Percentiles rank a stretch among this genome's conserved stretches.
Evolutionary conservation across 345 rosid species (phyloP).

Genomic region (Bruguiera sexangula): DNA sequence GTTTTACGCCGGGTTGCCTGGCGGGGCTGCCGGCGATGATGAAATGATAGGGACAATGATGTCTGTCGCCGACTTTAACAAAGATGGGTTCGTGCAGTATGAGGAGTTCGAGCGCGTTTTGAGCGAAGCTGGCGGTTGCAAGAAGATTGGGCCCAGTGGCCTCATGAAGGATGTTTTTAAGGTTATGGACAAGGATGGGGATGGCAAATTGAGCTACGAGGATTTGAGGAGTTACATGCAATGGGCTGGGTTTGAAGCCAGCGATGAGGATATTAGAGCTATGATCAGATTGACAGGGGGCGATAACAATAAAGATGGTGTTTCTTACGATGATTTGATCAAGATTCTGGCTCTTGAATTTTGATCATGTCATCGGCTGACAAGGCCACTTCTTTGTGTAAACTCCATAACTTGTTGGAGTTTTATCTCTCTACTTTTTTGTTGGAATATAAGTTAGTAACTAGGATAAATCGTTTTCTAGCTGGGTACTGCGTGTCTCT

Average conservation of each 20-base stretch:
- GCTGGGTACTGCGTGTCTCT: no score
- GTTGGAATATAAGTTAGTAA: no score
- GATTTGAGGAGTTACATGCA: constrained; percentile 70
- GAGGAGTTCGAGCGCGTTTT: constrained; percentile 75
- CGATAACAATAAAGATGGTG: constrained; percentile 36
- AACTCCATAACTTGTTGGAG: no score
- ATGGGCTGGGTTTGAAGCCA: constrained; percentile 53
- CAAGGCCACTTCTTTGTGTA: no score
- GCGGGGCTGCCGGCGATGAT: constrained; percentile 25
- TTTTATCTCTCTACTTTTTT: no score
- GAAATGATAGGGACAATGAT: constrained; percentile 69
- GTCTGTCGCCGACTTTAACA: constrained; percentile 63
- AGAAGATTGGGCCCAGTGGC: neutral
- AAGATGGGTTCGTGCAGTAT: constrained; percentile 79
- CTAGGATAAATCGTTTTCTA: no score
- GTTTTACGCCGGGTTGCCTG: constrained; percentile 50
- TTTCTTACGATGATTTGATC: constrained; percentile 58
- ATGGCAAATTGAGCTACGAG: constrained; percentile 58
- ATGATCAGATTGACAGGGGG: constrained; percentile 75
- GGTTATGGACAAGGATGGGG: constrained; percentile 83
- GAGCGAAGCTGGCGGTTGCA: neutral
- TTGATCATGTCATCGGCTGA: neutral
- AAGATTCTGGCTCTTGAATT: constrained; percentile 46
- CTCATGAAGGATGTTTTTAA: constrained; percentile 52
- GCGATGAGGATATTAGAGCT: constrained; percentile 63